These are phyloP conservation scores for Zea luxurians DNA, from an alignment of 176 grass and related monocot species.

Conservation along the genomic window DNA sequence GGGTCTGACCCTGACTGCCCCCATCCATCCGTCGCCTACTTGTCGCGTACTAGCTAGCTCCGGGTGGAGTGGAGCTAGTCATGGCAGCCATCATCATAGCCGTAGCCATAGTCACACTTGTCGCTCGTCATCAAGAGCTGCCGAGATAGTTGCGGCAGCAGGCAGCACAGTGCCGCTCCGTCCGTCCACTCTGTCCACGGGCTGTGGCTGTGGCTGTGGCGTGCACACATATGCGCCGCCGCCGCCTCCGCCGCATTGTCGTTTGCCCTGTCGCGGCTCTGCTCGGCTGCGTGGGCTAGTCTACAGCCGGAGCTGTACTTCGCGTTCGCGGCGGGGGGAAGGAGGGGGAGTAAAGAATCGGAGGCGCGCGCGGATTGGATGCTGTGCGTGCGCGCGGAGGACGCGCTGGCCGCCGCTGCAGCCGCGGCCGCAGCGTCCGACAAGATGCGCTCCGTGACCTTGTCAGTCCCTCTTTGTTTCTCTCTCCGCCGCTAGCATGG, in stretches of 20 bases:
- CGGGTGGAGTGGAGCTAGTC: neutral
- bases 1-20: neutral
- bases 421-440: slow-evolving; percentile 59
- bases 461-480: slow-evolving; percentile 28
- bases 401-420: slow-evolving; percentile 60
- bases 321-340: too few species aligned
- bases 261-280: slow-evolving; percentile 39
- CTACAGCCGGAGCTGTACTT: slow-evolving; percentile 6
- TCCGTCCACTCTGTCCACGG: neutral
- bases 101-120: neutral
- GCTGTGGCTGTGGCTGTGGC: neutral
- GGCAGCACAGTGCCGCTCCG: neutral
- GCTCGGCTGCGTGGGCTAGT: neutral
- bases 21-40: neutral
- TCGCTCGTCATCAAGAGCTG: neutral
- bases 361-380: slow-evolving; percentile 26
- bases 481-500: neutral
- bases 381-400: slow-evolving; percentile 61
- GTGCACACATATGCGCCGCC: neutral
- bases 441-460: slow-evolving; percentile 61
- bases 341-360: slow-evolving; percentile 35
- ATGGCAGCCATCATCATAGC: slow-evolving; percentile 28
- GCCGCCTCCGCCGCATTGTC: slow-evolving; percentile 29
- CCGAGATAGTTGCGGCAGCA: neutral
- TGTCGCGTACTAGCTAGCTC: neutral